Base-by-base conservation (phyloP, 139 green algal species). In the Picochlorum costavermella region DNA sequence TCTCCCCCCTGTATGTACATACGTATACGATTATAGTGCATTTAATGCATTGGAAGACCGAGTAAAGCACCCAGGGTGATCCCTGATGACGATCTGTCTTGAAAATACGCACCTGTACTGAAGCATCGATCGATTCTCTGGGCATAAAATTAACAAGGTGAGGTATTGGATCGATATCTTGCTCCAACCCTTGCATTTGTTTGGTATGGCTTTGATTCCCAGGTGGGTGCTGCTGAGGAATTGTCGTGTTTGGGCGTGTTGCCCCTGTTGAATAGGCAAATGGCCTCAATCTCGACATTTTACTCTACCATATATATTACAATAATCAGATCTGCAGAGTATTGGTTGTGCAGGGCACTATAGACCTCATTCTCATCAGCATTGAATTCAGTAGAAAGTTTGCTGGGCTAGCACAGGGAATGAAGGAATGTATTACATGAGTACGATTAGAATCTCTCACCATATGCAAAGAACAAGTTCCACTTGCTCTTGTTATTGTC, bases 401-500 rank as follows among this genome's bases (percentile, higher is more conserved):
- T 23, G 20, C 20, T 23, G 20, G 20, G 20, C 20, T 23, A 23
- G 20, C 20, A 23, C 20, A 23, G 20, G 20, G 20, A 23, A 23
- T 23, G 20, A 40, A 40, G 33, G 33, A 40, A 40, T 40, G 33
- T 40, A 8, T 40, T 59, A 59, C n/a, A 59, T 59, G 12, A 23
- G 20, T 23, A 23, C 20, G 20, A 36, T 77, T 75, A 98, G 76
- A 94, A 98, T 20, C 92, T 73, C 78, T 98, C 92, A 30, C 92
- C 92, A 65, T 92, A 97, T 30, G 86, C 79, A 14, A 96, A 57
- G 43, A 91, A 88, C 28, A 84, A 61, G n/a, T 76, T 60, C 29
- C 83, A 83, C 14, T 82, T 90, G 50, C 84, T 81, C 0, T 73
- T 73, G 71, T 96, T 96, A 70, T 76, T 85, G 71, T 98, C 92